phyloP scores from a whole-genome alignment of 2,329 filamentous ascomycete genomes.

The Penicillium olsonii region DNA sequence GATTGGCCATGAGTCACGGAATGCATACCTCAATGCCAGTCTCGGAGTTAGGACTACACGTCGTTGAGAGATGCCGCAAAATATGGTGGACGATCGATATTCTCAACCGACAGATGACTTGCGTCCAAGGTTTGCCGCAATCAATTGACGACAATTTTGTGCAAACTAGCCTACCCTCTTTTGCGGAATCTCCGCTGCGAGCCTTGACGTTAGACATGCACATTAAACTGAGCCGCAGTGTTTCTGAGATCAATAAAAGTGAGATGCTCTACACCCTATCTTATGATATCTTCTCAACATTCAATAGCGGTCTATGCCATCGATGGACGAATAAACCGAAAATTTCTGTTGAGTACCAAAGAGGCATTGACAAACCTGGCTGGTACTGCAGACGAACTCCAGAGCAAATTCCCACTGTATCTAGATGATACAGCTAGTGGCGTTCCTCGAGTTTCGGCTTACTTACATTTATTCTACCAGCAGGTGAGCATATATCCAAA shows the following conservation, averaged over 20 bases:
- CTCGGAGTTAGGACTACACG: slow-evolving; percentile 45
- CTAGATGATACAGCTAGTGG: background rate
- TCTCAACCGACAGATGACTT: slow-evolving; percentile 56
- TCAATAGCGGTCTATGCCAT: background rate
- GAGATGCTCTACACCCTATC: background rate
- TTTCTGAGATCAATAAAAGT: background rate
- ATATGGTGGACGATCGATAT: slow-evolving; percentile 60
- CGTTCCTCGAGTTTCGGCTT: background rate
- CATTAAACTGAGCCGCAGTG: background rate
- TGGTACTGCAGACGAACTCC: background rate
- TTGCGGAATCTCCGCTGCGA: background rate
- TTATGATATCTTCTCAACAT: background rate
- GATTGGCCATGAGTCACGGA: slow-evolving; percentile 53
- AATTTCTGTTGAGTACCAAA: background rate
- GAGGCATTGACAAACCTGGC: background rate
- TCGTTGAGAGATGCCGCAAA: slow-evolving; percentile 52
- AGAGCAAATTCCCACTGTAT: background rate
- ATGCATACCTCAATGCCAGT: slow-evolving; percentile 56
- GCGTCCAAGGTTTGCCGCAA: slow-evolving; percentile 54
- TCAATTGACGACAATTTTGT: slow-evolving; percentile 46
- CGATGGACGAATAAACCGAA: background rate
- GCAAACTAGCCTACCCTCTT: background rate
- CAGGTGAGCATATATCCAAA: background rate
- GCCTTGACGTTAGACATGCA: background rate
- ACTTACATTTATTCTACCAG: background rate